These are phyloP conservation scores for Excoecaria cochinchinensis DNA, from an alignment of 345 rosid genomes.

Conservation along the genomic window DNA sequence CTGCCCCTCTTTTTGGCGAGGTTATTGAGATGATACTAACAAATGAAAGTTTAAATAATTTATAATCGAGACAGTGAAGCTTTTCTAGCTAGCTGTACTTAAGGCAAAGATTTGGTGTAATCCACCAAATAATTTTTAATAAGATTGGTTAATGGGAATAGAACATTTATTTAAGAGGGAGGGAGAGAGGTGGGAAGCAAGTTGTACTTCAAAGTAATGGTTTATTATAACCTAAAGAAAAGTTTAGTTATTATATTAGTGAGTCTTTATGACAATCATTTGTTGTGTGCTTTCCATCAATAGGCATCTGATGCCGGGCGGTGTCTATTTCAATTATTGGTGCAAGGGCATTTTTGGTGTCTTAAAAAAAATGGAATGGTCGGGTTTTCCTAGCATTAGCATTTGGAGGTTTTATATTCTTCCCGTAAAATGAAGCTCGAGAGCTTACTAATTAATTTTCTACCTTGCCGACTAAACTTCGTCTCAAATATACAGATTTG, in stretches of 20 bases:
- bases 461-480: not conserved
- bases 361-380: constrained; percentile 12
- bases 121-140: constrained; percentile 24
- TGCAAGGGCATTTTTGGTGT: constrained; percentile 14
- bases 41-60: constrained; percentile 18
- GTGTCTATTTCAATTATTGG: constrained; percentile 9
- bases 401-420: not conserved
- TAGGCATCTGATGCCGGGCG: constrained; percentile 10
- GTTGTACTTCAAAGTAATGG: constrained; percentile 35
- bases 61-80: constrained; percentile 17
- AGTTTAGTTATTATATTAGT: constrained; percentile 8
- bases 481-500: not conserved
- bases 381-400: constrained; percentile 2
- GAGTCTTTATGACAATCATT: constrained; percentile 29
- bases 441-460: not conserved
- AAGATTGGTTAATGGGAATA: constrained; percentile 23
- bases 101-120: constrained; percentile 35
- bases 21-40: not conserved
- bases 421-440: not conserved
- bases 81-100: constrained; percentile 26
- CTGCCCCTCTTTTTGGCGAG: no score
- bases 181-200: constrained; percentile 15
- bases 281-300: constrained; percentile 23
- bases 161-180: not conserved
- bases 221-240: constrained; percentile 23